Base-by-base conservation (phyloP, 441 rosid genomes). In the Populus trichocarpa region DNA sequence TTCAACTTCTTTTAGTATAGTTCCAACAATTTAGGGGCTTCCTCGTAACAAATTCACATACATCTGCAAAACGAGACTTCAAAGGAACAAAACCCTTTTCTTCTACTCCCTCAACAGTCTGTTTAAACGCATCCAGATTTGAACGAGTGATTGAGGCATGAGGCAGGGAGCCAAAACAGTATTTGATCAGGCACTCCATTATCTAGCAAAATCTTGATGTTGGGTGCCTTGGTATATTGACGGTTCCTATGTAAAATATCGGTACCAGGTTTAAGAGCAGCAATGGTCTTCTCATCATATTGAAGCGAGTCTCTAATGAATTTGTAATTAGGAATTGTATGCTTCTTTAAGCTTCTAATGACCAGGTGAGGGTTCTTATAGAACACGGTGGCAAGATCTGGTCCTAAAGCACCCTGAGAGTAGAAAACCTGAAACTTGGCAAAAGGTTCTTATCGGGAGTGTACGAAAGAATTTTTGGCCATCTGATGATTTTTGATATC, bases 131-230 rank as follows among this genome's bases (percentile, higher is more conserved):
- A 3, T 72, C 77, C 11, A 36, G 65, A 7, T 11, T 68, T 0
- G n/a, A 3, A 7, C 2, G n/a, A 78, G 6, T 18, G 7, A 1
- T 10, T 30, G 16, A 4, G 83, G 81, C 57, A 63, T 50, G n/a
- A 1, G 20, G 12, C 7, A 0, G 10, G 79, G 4, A 4, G 70
- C 28, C 69, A 50, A 25, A 20, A 33, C 8, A 35, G 78, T 77
- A 25, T 20, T 77, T n/a, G 83, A 69, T 22, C 20, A 20, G 80
- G 75, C 70, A 80, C 83, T 3, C 88, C 84, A 35, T 5, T 35
- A 0, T 79, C 72, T 33, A 63, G 46, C 69, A 85, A 72, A 61
- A 75, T n/a, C 20, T 74, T 70, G n/a, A 83, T 57, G 67, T 67
- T 81, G 2, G 82, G 65, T 3, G 22, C 13, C 25, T 22, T 20